phyloP scores from a whole-genome alignment of 768 basidiomycete species.

The Collybiopsis luxurians region DNA sequence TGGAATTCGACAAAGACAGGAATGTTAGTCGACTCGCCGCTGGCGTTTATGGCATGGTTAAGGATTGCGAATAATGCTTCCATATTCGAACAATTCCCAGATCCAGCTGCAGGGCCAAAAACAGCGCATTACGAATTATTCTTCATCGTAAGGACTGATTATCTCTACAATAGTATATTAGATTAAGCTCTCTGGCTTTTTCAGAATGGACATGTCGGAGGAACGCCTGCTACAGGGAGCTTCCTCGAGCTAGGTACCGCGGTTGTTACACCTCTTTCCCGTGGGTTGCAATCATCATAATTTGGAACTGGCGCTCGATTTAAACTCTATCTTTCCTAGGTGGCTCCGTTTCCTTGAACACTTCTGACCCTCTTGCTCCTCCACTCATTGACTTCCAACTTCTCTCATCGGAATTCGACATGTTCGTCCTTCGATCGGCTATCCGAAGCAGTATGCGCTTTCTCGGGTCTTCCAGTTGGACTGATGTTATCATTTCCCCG shows the following conservation, averaged over 20 bases:
- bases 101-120: slow-evolving; percentile 28
- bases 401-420: slow-evolving; percentile 23
- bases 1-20: slow-evolving; percentile 23
- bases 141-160: slow-evolving; percentile 17
- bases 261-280: slow-evolving; percentile 20
- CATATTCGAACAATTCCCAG: slow-evolving; percentile 14
- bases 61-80: slow-evolving; percentile 21
- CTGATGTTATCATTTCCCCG: slow-evolving; percentile 15
- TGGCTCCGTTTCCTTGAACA: slow-evolving; percentile 30
- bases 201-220: neutral
- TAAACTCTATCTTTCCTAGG: slow-evolving; percentile 12
- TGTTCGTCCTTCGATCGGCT: slow-evolving; percentile 14
- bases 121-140: slow-evolving; percentile 27
- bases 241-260: slow-evolving; percentile 15
- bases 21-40: slow-evolving; percentile 15
- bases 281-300: slow-evolving; percentile 11
- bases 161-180: neutral
- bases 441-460: slow-evolving; percentile 14
- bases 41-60: slow-evolving; percentile 24
- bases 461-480: slow-evolving; percentile 13
- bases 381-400: slow-evolving; percentile 45
- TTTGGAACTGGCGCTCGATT: neutral
- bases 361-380: slow-evolving; percentile 33
- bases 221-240: slow-evolving; percentile 15
- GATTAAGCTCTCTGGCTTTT: too few species aligned